Evolutionary conservation across 2,329 filamentous ascomycete genomes (phyloP), one percentile per base, ranked within the genome.

Genomic region (Emydomyces testavorans): DNA sequence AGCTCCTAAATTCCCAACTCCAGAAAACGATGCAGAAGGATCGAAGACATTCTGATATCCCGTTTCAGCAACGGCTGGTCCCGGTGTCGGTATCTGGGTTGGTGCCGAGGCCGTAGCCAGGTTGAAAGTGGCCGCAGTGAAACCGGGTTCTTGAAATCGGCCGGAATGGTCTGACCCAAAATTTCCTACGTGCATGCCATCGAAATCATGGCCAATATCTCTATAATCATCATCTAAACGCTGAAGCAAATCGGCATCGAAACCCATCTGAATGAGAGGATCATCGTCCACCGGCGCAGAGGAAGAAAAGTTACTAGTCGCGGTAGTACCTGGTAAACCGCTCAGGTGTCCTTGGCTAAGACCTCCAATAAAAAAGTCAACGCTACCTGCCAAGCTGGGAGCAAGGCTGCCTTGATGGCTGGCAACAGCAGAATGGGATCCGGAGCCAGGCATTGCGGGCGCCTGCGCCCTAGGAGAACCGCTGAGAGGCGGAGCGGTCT

Each of bases 201-300:
- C 58, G 31, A 67, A 49, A 36, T 61, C 61, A 21, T 60, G 52
- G 18, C 61, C 56, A 32, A 66, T 48, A 26, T 63, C 59, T n/a
- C 58, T 60, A 49, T 65, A 64, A 31, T 56, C 57, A 23, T 62
- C 56, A 28, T 63, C 64, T 28, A 66, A 48, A 43, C 59, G 60
- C 46, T 65, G 63, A 49, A 68, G 50, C 39, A 66, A 63, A 11
- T 61, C 60, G 4, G 62, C 60, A 23, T 68, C 65, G 42, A 66
- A 67, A 4, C 62, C 63, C 58, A 66, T 63, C 48, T 64, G 62
- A 32, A 62, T 57, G 32, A 65, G 57, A 2, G 62, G 59, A 43
- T 67, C 63, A 48, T 56, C 50, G 21, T 59, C 37, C 3, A 52
- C 51, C n/a, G 60, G 61, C 21, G 60, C 58, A 11, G 64, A 64